Conservation (phyloP, 2,329 filamentous ascomycete species). For the Aspergillus texensis region DNA sequence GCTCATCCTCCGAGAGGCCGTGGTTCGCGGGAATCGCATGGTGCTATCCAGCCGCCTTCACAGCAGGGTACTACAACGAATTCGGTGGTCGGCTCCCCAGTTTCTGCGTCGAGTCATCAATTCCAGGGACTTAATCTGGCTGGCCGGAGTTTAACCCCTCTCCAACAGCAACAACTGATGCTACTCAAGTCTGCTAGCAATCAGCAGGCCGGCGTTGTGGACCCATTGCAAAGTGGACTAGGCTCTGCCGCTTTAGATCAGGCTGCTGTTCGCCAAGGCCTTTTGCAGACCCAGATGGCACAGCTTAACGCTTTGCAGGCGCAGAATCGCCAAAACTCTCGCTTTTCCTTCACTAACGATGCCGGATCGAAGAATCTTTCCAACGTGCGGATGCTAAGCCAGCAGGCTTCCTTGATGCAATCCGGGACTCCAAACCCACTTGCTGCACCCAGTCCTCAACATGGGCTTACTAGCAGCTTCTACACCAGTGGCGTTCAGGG, state of each 20-base stretch:
- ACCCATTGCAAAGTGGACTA: constrained; percentile 38
- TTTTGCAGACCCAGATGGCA: constrained; percentile 51
- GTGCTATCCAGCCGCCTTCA: constrained; percentile 74
- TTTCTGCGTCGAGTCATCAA: constrained; percentile 44
- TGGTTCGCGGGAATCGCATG: constrained; percentile 61
- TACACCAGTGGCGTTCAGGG: constrained; percentile 86
- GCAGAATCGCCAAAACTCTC: constrained; percentile 80
- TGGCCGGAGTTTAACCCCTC: constrained; percentile 74
- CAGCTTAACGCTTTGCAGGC: constrained; percentile 61
- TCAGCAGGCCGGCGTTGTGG: constrained; percentile 61
- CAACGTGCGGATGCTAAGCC: constrained; percentile 59
- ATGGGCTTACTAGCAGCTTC: constrained; percentile 64
- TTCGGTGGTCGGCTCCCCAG: constrained; percentile 45
- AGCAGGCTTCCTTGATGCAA: constrained; percentile 50
- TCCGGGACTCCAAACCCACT: constrained; percentile 41
- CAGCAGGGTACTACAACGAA: constrained; percentile 60
- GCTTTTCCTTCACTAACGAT: constrained; percentile 87
- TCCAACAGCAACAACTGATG: constrained; percentile 74
- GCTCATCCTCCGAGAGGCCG: constrained; percentile 54
- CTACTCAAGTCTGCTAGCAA: constrained; percentile 62
- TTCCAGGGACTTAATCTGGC: constrained; percentile 63
- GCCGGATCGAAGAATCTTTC: constrained; percentile 54
- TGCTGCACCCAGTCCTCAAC: constrained; percentile 41
- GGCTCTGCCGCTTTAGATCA: constrained; percentile 42
- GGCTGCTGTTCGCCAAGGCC: constrained; percentile 45